A percentile compares a stretch with the other conserved stretches of the same genome.
Conservation (phyloP, 83 land plant species). For the Picea abies region DNA sequence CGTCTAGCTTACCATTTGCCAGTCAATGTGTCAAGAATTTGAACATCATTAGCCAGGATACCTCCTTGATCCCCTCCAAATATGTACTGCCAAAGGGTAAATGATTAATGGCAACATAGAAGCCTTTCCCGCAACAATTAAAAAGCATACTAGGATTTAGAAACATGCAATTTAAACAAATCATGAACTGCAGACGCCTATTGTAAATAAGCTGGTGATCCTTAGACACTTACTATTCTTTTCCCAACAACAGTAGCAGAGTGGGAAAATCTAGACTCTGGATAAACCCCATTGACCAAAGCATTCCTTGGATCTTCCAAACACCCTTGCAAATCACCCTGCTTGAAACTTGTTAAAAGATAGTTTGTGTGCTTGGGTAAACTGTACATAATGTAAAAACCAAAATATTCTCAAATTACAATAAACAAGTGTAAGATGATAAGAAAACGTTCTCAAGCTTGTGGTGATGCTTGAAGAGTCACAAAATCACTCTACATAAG, state of each 20-base stretch:
- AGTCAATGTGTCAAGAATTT: constrained; percentile 57
- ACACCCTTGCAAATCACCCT: constrained; percentile 13
- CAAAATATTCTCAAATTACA: no score
- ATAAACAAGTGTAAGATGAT: no score
- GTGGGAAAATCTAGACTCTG: constrained; percentile 21
- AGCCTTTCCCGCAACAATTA: background rate
- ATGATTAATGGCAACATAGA: background rate
- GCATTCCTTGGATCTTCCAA: background rate
- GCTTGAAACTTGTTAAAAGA: background rate
- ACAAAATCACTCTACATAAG: no score
- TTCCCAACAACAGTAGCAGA: constrained; percentile 44
- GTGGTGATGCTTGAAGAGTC: no score
- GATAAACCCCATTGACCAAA: background rate
- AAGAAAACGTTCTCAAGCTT: no score
- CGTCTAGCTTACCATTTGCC: constrained; percentile 48
- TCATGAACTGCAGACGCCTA: background rate
- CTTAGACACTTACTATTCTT: constrained; percentile 44
- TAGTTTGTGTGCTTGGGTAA: no score
- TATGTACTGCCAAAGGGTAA: constrained; percentile 43
- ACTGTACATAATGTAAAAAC: no score
- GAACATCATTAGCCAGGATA: constrained; percentile 35
- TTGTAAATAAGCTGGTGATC: background rate
- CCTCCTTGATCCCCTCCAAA: constrained; percentile 52
- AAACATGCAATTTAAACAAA: background rate
- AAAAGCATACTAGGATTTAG: background rate